These are phyloP conservation scores for Rhytidhysteron rufulum DNA, from an alignment of 2,329 filamentous ascomycete genomes.

Conservation along the genomic window DNA sequence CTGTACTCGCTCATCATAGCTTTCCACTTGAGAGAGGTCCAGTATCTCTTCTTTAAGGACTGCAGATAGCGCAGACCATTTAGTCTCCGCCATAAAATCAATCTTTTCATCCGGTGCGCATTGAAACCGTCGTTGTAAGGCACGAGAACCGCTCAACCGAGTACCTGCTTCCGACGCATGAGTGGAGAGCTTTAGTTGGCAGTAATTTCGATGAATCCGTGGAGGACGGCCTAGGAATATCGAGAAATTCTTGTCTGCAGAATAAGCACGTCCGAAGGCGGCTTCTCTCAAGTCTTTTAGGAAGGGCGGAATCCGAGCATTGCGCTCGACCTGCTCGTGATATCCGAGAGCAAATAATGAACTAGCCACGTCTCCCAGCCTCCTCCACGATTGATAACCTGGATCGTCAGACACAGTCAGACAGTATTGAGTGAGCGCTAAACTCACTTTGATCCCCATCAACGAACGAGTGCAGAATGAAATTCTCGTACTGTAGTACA, in stretches of 20 bases:
- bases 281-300: slow-evolving; percentile 38
- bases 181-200: too few relatives aligned
- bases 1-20: too few relatives aligned
- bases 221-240: slow-evolving; percentile 51
- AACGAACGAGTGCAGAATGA: slow-evolving; percentile 7
- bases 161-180: too few relatives aligned
- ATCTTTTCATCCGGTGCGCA: slow-evolving; percentile 4
- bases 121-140: slow-evolving; percentile 14
- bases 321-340: slow-evolving; percentile 38
- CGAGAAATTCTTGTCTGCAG: slow-evolving; percentile 46
- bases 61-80: slow-evolving; percentile 8
- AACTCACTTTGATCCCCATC: slow-evolving; percentile 11
- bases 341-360: slow-evolving; percentile 48
- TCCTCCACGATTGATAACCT: slow-evolving; percentile 48
- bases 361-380: slow-evolving; percentile 44
- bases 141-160: too few relatives aligned
- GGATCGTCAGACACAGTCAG: slow-evolving; percentile 1
- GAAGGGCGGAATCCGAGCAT: slow-evolving; percentile 33
- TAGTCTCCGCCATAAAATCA: slow-evolving; percentile 5
- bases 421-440: slow-evolving; percentile 16
- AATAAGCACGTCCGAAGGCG: slow-evolving; percentile 43
- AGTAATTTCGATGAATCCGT: slow-evolving; percentile 43
- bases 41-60: slow-evolving; percentile 9
- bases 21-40: slow-evolving; percentile 7
- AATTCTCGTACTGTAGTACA: slow-evolving; percentile 16